Conservation (phyloP, 1,284 basidiomycete genomes). For the Phellinidium pouzarii region DNA sequence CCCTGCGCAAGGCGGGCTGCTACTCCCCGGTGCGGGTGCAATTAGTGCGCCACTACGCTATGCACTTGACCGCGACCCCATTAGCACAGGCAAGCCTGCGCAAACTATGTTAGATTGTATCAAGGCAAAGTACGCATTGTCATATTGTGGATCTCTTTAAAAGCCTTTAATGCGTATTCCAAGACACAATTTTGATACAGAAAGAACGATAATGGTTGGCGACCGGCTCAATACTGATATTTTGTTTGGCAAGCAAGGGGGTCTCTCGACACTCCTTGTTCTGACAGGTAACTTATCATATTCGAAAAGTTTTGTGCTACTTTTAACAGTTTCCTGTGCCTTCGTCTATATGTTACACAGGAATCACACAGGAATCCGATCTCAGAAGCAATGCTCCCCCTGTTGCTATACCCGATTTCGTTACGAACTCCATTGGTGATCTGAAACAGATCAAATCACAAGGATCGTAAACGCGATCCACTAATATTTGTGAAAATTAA, state of each 20-base stretch:
- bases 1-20: conserved; percentile 66
- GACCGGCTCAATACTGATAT: conserved; percentile 96
- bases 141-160: no score
- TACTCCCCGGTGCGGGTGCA: conserved; percentile 82
- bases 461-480: neutral
- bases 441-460: conserved; percentile 31
- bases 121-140: conserved; percentile 71
- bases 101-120: conserved; percentile 93
- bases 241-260: conserved; percentile 82
- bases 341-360: conserved; percentile 32
- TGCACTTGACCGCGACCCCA: conserved; percentile 65
- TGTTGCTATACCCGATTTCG: conserved; percentile 70
- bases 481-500: no score
- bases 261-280: conserved; percentile 84
- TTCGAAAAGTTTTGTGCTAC: no score
- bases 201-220: conserved; percentile 89
- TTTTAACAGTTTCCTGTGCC: no score
- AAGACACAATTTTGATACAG: conserved; percentile 81
- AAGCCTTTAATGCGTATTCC: conserved; percentile 13
- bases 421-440: conserved; percentile 76
- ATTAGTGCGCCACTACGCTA: conserved; percentile 79
- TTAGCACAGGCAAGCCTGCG: conserved; percentile 88
- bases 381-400: conserved; percentile 68
- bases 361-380: conserved; percentile 66
- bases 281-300: conserved; percentile 65